Evolutionary conservation across 75 land plant genomes (phyloP).

Genomic region (Sequoia sempervirens): DNA sequence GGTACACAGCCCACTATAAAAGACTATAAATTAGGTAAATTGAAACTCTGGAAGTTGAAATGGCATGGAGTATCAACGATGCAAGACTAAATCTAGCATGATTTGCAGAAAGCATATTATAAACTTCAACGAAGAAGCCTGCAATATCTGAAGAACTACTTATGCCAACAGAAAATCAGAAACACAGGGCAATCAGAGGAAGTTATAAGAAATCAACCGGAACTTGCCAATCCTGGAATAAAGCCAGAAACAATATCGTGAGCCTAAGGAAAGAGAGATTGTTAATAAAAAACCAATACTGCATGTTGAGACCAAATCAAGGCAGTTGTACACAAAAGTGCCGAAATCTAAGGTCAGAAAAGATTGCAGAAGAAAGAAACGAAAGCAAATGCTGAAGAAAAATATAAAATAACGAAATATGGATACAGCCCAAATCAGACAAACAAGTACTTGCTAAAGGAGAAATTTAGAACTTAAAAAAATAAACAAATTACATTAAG

Average conservation of each 20-base stretch:
- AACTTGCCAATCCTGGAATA: background rate
- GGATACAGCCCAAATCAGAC: background rate
- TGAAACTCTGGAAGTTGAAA: background rate
- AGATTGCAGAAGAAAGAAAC: background rate
- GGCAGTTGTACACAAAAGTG: background rate
- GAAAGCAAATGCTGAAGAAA: background rate
- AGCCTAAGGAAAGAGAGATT: background rate
- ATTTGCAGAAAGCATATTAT: background rate
- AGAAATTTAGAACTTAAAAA: background rate
- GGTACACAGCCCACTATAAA: background rate
- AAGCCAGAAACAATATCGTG: background rate
- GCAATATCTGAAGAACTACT: background rate
- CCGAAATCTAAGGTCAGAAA: background rate
- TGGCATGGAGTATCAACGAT: background rate
- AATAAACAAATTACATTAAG: background rate
- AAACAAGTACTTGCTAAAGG: too few species aligned
- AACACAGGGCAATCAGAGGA: background rate
- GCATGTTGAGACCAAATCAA: background rate
- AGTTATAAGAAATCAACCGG: background rate
- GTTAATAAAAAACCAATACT: background rate
- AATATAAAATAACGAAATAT: background rate
- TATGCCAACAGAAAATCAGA: background rate
- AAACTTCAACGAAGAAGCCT: background rate
- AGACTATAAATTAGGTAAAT: background rate
- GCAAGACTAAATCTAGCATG: background rate